Evolutionary conservation across 805 yeast species (phyloP).

Genomic region (Yarrowia bubula): DNA sequence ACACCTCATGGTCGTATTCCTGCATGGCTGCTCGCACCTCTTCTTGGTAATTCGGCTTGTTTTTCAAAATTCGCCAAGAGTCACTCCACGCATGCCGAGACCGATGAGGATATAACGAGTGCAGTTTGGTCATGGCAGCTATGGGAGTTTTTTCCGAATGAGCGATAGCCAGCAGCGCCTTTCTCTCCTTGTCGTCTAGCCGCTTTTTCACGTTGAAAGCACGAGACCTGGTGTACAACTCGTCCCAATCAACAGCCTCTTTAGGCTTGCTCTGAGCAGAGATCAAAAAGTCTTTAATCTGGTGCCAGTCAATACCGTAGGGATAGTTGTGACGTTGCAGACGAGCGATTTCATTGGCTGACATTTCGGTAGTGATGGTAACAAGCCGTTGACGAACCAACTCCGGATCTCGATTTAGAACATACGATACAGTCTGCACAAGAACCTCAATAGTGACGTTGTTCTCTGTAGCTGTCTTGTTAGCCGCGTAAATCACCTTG

Average conservation of each 20-base stretch:
- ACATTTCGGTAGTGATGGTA: conserved; percentile 11
- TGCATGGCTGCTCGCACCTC: background rate
- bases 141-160: background rate
- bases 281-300: conserved; percentile 16
- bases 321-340: conserved; percentile 26
- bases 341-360: conserved; percentile 8
- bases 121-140: conserved; percentile 14
- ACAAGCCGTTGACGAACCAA: background rate
- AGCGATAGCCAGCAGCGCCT: conserved; percentile 3
- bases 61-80: conserved; percentile 10
- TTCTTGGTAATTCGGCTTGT: background rate
- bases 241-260: conserved; percentile 20
- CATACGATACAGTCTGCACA: conserved; percentile 24
- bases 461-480: conserved; percentile 23
- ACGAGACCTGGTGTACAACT: conserved; percentile 11
- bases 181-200: conserved; percentile 15
- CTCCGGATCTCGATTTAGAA: conserved; percentile 14
- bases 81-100: conserved; percentile 24
- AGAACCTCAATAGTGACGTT: conserved; percentile 17
- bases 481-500: conserved; percentile 22
- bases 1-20: conserved; percentile 7
- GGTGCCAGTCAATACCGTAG: conserved; percentile 23
- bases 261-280: conserved; percentile 17
- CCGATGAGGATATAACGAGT: conserved; percentile 13
- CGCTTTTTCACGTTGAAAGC: conserved; percentile 25